A percentile compares a stretch with the other conserved stretches of the same genome.
Evolutionary conservation across 208 protist species (phyloP).

Genomic region (Trypanosoma vivax): DNA sequence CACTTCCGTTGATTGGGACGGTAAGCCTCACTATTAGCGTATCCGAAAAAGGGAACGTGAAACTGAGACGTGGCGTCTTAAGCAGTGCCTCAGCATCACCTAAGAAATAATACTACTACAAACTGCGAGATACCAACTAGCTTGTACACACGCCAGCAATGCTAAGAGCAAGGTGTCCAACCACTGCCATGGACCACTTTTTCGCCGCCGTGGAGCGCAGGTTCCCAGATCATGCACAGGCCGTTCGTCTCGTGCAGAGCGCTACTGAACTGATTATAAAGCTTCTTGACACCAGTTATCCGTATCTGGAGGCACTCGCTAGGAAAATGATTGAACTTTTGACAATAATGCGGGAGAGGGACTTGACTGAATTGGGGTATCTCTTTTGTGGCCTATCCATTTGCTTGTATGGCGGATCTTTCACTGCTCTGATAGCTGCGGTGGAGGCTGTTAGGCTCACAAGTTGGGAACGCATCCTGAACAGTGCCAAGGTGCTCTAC

Average conservation of each 20-base stretch:
- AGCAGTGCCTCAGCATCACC: too few relatives aligned
- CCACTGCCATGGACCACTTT: conserved; percentile 23
- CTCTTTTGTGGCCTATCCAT: conserved; percentile 56
- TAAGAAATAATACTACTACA: too few relatives aligned
- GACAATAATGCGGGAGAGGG: conserved; percentile 1
- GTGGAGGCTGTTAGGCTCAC: conserved; percentile 67
- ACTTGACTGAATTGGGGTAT: conserved; percentile 31
- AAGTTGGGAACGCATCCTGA: conserved; percentile 53
- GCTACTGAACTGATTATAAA: conserved; percentile 13
- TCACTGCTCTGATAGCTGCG: conserved; percentile 60
- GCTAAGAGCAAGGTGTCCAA: neutral
- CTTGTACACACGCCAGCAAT: too few relatives aligned
- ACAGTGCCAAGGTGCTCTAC: conserved; percentile 30
- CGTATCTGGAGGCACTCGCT: conserved; percentile 4
- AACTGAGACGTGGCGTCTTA: too few relatives aligned
- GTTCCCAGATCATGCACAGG: conserved; percentile 33
- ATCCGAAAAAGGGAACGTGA: too few relatives aligned
- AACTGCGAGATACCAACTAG: too few relatives aligned
- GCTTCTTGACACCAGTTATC: conserved; percentile 17
- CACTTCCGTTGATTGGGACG: too few relatives aligned
- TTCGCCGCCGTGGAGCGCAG: conserved; percentile 35
- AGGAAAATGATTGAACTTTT: conserved; percentile 6
- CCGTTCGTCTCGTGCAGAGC: conserved; percentile 21
- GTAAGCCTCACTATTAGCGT: too few relatives aligned
- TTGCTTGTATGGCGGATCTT: conserved; percentile 82